Evolutionary conservation across 2,329 filamentous ascomycete genomes (phyloP).

Genomic region (Rasamsonia emersonii): DNA sequence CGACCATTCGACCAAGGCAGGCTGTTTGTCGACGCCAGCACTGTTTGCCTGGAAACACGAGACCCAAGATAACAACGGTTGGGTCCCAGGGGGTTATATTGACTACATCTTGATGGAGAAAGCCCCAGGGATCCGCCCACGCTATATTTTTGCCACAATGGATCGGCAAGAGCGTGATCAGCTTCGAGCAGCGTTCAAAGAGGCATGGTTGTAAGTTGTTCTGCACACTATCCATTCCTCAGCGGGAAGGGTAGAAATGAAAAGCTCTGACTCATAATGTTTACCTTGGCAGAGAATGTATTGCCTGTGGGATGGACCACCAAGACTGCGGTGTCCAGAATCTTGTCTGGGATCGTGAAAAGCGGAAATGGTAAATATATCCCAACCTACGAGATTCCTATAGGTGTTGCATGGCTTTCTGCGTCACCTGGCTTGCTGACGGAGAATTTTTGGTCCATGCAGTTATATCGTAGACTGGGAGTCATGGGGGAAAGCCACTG

Average conservation of each 20-base stretch:
- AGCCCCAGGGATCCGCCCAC: neutral
- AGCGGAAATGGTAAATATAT: neutral
- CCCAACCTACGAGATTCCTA: too few relatives aligned
- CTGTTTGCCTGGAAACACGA: constrained; percentile 2
- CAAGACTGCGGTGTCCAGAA: neutral
- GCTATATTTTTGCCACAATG: neutral
- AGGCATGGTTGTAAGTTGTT: neutral
- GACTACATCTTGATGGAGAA: constrained; percentile 1
- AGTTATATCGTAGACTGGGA: constrained; percentile 1
- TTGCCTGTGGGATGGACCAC: neutral
- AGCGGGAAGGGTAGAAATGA: too few relatives aligned
- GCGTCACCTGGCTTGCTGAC: neutral
- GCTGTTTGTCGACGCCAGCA: neutral
- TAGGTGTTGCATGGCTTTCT: neutral
- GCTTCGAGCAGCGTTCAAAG: neutral
- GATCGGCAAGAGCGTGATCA: neutral
- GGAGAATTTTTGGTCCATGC: neutral
- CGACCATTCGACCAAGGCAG: too few relatives aligned
- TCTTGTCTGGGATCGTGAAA: constrained; percentile 1
- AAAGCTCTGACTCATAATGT: neutral
- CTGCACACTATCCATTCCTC: too few relatives aligned
- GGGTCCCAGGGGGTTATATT: neutral
- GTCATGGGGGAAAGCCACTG: neutral
- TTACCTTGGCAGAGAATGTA: neutral
- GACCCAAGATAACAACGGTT: neutral